Percentiles rank a stretch among this genome's conserved stretches.
phyloP scores from a whole-genome alignment of 164 flowering plant genomes.

The Nymphaea colorata region DNA sequence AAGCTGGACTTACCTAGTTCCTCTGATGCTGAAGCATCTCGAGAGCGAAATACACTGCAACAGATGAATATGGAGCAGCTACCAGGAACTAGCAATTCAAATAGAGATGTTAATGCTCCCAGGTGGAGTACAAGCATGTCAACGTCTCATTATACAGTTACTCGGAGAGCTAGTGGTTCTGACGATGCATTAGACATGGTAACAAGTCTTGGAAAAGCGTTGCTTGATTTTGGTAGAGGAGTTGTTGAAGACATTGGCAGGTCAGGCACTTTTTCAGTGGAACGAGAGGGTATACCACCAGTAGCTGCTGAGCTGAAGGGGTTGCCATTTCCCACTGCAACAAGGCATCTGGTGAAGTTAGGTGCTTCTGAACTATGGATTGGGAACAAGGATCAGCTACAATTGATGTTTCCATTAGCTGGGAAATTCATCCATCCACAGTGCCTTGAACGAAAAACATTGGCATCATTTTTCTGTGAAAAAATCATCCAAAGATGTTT shows the following conservation, averaged over 20 bases:
- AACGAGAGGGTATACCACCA: conserved; percentile 24
- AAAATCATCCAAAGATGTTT: conserved; percentile 31
- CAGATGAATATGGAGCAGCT: conserved; percentile 5
- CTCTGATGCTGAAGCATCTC: conserved; percentile 11
- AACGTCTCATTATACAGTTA: conserved; percentile 21
- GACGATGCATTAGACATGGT: conserved; percentile 84
- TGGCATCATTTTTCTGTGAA: conserved; percentile 45
- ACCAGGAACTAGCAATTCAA: conserved; percentile 7
- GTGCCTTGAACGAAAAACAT: conserved; percentile 45
- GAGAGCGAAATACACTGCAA: conserved; percentile 13
- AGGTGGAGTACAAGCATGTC: conserved; percentile 16
- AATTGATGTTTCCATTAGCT: conserved; percentile 50
- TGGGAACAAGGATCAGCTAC: conserved; percentile 67
- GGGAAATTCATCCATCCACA: conserved; percentile 68
- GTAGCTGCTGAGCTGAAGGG: conserved; percentile 62
- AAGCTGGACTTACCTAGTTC: conserved; percentile 22
- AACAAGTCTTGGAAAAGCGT: conserved; percentile 74
- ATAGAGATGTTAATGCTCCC: conserved; percentile 12
- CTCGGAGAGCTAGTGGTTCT: conserved; percentile 19
- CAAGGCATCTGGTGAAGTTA: conserved; percentile 43
- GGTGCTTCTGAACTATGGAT: conserved; percentile 75
- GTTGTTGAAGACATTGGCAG: conserved; percentile 95
- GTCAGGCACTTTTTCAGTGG: conserved; percentile 40
- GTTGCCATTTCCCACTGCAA: conserved; percentile 81
- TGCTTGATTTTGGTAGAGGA: conserved; percentile 83